phyloP scores from a whole-genome alignment of 805 yeast species.

The Saccharomycopsis amapae region DNA sequence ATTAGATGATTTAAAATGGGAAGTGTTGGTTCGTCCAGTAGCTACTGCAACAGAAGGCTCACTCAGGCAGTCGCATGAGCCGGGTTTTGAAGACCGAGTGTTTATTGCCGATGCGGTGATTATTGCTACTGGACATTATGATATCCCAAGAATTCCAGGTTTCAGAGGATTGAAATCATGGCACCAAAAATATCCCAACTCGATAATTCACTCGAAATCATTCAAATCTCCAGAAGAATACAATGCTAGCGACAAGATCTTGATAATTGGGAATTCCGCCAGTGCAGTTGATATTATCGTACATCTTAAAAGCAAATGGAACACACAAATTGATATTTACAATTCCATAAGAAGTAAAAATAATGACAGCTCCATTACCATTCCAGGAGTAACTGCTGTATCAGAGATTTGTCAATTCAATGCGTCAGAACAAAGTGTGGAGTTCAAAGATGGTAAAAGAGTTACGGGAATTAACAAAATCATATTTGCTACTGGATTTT shows the following conservation, averaged over 20 bases:
- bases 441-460: slow-evolving; percentile 41
- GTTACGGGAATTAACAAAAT: slow-evolving; percentile 46
- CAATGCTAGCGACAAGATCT: slow-evolving; percentile 21
- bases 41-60: slow-evolving; percentile 29
- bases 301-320: background rate
- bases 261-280: background rate
- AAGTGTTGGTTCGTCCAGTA: slow-evolving; percentile 25
- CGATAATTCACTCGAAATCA: slow-evolving; percentile 28
- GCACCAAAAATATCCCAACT: slow-evolving; percentile 34
- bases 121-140: slow-evolving; percentile 52
- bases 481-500: slow-evolving; percentile 70
- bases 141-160: slow-evolving; percentile 48
- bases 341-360: background rate
- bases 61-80: background rate
- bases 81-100: background rate
- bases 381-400: background rate
- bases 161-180: slow-evolving; percentile 41
- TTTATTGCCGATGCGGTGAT: slow-evolving; percentile 45
- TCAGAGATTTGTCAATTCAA: background rate
- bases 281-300: background rate
- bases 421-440: background rate
- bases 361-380: background rate
- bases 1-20: slow-evolving; percentile 33
- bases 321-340: background rate
- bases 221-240: slow-evolving; percentile 33